Evolutionary conservation across 768 basidiomycete genomes (phyloP).

Genomic region (Mrakia gelida): DNA sequence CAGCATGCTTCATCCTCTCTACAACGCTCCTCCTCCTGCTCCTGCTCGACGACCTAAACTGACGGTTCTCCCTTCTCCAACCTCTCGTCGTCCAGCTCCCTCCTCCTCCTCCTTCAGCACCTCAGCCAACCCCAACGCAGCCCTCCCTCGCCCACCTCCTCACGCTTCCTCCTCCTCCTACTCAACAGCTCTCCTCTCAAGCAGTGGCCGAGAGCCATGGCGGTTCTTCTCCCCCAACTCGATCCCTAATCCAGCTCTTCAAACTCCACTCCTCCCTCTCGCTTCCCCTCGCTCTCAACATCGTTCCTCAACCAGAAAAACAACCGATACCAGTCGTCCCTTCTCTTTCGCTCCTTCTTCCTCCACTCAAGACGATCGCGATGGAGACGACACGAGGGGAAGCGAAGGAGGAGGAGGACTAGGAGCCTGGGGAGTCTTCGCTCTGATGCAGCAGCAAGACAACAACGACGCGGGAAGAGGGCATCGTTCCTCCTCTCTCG

Average conservation of each 20-base stretch:
- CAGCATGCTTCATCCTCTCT: neutral
- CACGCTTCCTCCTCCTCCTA: neutral
- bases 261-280: neutral
- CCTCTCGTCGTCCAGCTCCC: neutral
- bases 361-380: neutral
- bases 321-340: neutral
- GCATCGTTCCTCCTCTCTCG: neutral
- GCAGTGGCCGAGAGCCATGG: neutral
- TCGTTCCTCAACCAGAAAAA: neutral
- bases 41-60: neutral
- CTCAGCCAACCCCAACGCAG: neutral
- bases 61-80: neutral
- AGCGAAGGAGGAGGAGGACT: neutral
- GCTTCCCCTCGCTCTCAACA: too few relatives aligned
- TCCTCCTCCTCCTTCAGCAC: neutral
- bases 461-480: too few relatives aligned
- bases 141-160: neutral
- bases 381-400: neutral
- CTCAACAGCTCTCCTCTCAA: neutral
- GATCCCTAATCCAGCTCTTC: neutral
- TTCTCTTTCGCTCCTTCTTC: conserved; percentile 20
- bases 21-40: neutral
- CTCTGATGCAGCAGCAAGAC: neutral
- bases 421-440: conserved; percentile 14
- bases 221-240: neutral